Evolutionary conservation across 164 flowering plant species (phyloP), one percentile per base, ranked within the genome.

Genomic region (Magnolia sinica): DNA sequence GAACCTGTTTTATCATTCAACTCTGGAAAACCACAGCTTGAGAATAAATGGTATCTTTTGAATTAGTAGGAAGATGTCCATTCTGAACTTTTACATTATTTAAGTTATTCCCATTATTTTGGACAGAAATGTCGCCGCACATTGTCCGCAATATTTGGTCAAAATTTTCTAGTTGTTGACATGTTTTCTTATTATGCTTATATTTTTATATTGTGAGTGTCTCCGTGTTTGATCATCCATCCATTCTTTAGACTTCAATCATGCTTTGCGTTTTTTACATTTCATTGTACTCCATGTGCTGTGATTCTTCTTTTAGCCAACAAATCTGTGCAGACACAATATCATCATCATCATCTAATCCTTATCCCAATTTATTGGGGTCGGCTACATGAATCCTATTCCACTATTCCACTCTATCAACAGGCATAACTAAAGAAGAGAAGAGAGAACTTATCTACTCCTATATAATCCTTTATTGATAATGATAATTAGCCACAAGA

Each of bases 41-140:
- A 90, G 64, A 93, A 85, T 79, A 84, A 87, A 81, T 96, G 99
- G 99, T 95, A 88, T 23, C 8, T 11, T 16, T 14, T 31, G 20
- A 29, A 24, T 68, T 64, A 64, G 66, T 64, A 16, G 66, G 70
- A 31, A 29, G 16, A 31, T 68, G 7, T 19, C 71, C 51, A 29
- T 65, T 29, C 27, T 20, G 69, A 20, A 22, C 18, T 45, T 8
- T 4, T 31, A n/a, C 10, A 11, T 23, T 65, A 20, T 55, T 55
- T 55, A 11, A 55, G 61, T 74, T 65, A 58, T 61, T 73, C 10
- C 37, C 29, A 68, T 27, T 8, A 31, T 68, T 31, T 29, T 68
- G 68, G 22, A 16, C 4, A 29, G 68, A 8, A 65, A 65, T 65
- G 24, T 29, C 3, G 4, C 45, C 45, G 24, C 68, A 7, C 13